Base-by-base conservation (phyloP, 305 asterid genomes). In the Andrographis paniculata region DNA sequence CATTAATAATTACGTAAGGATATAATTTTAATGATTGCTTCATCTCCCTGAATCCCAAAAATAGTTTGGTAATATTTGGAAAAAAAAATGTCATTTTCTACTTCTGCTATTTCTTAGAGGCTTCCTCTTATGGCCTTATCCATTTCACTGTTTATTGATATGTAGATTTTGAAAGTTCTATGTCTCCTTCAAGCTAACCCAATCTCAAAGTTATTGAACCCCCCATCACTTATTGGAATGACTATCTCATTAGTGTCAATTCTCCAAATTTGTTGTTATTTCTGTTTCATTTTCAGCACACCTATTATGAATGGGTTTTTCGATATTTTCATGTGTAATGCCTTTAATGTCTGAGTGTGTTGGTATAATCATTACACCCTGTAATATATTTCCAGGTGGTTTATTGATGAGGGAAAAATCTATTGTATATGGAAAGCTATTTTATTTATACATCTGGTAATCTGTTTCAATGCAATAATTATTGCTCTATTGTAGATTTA, bases 141-240 rank as follows among this genome's bases (percentile, higher is more conserved):
- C 20, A 37, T 19, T 18, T 6, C 41, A 50, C 53, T 19, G 56
- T 53, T 42, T 30, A 31, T 55, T 35, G 28, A 30, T 41, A 44
- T 67, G 55, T 14, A 87, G 95, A 92, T 77, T 56, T 44, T 75
- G 62, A 81, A 79, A 65, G 84, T 73, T 51, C 89, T 87, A 82
- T 92, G 54, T 87, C 95, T 27, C 72, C 84, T 42, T 73, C 95
- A 22, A 92, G 92, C 87, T 50, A 78, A 79, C 56, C 94, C 84
- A 13, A 79, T 70, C 14, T 63, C 82, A 49, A 73, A 70, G 78
- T 61, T 84, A 51, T 71, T 83, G 52, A 70, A 58, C 58, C 82
- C 95, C 38, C 95, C 97, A 36, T 39, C 78, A 31, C 70, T 84
- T 61, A 51, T 66, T 66, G 97, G 97, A 43, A 66, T 92, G 40